These are phyloP conservation scores for Kitagawia praeruptora DNA, from an alignment of 129 eudicot species.

Conservation along the genomic window DNA sequence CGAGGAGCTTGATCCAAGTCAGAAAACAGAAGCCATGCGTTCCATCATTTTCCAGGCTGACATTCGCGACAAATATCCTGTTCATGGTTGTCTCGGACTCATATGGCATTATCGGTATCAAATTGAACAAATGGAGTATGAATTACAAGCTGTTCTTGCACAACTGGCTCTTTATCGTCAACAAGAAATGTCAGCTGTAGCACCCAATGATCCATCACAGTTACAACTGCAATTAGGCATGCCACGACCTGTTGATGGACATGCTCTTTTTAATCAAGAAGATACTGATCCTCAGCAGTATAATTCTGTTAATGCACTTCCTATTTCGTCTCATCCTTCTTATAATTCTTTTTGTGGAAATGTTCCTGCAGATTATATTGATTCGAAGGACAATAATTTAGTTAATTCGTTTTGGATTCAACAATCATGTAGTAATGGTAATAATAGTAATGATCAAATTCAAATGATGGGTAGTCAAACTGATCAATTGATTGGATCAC, in stretches of 20 bases:
- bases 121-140: slow-evolving; percentile 37
- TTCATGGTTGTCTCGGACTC: slow-evolving; percentile 57
- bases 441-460: slow-evolving; percentile 14
- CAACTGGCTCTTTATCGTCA: slow-evolving; percentile 45
- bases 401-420: slow-evolving; percentile 48
- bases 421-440: slow-evolving; percentile 25
- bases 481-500: slow-evolving; percentile 30
- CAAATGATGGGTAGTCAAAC: slow-evolving; percentile 23
- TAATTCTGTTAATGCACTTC: slow-evolving; percentile 23
- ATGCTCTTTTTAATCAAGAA: slow-evolving; percentile 30
- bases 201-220: slow-evolving; percentile 28
- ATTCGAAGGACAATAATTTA: slow-evolving; percentile 38
- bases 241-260: slow-evolving; percentile 27
- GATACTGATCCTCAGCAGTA: slow-evolving; percentile 19
- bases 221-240: slow-evolving; percentile 55
- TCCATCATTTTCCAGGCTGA: slow-evolving; percentile 64
- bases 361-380: slow-evolving; percentile 15
- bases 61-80: slow-evolving; percentile 54
- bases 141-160: slow-evolving; percentile 37
- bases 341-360: slow-evolving; percentile 23
- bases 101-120: slow-evolving; percentile 35
- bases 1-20: slow-evolving; percentile 36
- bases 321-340: slow-evolving; percentile 20
- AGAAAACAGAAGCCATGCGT: slow-evolving; percentile 49
- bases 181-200: slow-evolving; percentile 29